Conservation (phyloP, 2,329 filamentous ascomycete genomes). For the Trichophyton schoenleinii region DNA sequence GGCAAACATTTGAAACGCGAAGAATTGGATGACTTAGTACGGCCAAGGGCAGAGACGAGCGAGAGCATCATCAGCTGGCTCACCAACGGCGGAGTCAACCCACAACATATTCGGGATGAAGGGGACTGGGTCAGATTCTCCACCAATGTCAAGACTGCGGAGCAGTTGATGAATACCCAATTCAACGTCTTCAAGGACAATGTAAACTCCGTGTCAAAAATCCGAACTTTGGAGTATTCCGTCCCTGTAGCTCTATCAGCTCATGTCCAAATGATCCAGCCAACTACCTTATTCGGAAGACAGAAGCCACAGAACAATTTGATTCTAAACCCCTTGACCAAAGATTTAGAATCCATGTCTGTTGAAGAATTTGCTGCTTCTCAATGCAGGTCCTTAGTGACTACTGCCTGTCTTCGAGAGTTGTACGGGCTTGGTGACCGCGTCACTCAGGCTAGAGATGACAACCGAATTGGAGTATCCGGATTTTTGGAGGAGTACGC, state of each 20-base stretch:
- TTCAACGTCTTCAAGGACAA: slow-evolving; percentile 8
- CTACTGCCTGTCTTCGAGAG: slow-evolving; percentile 37
- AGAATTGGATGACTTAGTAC: slow-evolving; percentile 43
- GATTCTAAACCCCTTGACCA: slow-evolving; percentile 29
- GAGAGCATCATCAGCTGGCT: slow-evolving; percentile 46
- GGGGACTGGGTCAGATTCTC: slow-evolving; percentile 49
- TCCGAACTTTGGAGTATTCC: slow-evolving; percentile 49
- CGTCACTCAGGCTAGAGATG: slow-evolving; percentile 22
- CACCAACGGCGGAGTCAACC: slow-evolving; percentile 36
- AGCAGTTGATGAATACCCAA: slow-evolving; percentile 8
- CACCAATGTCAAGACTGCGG: slow-evolving; percentile 6
- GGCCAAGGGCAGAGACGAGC: slow-evolving; percentile 39
- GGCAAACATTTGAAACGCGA: slow-evolving; percentile 51
- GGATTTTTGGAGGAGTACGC: slow-evolving; percentile 42
- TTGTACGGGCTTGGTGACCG: slow-evolving; percentile 39
- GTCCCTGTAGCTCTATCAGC: slow-evolving; percentile 44
- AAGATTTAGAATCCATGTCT: slow-evolving; percentile 25
- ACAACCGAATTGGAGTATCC: slow-evolving; percentile 34
- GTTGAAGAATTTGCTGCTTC: slow-evolving; percentile 7
- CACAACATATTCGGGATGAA: slow-evolving; percentile 37
- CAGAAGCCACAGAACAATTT: slow-evolving; percentile 6
- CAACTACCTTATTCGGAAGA: slow-evolving; percentile 49
- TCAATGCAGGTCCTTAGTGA: slow-evolving; percentile 18
- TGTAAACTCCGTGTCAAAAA: slow-evolving; percentile 22
- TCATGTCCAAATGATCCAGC: slow-evolving; percentile 51